A percentile compares a stretch with the other conserved stretches of the same genome.
Conservation (phyloP, 1,284 basidiomycete genomes). For the Melampsora larici-populina region DNA sequence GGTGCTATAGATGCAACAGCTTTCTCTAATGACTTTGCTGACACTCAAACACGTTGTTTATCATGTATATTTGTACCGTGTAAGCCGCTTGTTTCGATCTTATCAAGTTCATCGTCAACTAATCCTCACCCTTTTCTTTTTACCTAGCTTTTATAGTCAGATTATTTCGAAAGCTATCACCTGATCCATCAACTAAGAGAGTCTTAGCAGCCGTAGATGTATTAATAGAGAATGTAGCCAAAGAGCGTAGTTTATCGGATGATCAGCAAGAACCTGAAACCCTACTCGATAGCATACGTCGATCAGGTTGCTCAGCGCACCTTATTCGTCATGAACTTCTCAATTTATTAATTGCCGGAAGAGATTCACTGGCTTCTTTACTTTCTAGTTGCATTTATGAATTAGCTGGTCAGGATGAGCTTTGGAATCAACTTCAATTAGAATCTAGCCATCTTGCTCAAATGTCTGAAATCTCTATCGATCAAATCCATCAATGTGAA, state of each 20-base stretch:
- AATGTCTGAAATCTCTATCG: neutral
- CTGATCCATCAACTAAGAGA: slow-evolving; percentile 10
- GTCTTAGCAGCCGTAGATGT: slow-evolving; percentile 24
- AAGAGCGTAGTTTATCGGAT: too few species aligned
- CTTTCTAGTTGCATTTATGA: too few species aligned
- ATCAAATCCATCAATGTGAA: slow-evolving; percentile 25
- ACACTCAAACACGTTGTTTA: slow-evolving; percentile 21
- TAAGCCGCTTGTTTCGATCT: too few species aligned
- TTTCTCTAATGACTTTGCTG: slow-evolving; percentile 29
- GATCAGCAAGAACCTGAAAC: slow-evolving; percentile 11
- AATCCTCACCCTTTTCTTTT: too few species aligned
- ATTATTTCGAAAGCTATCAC: neutral
- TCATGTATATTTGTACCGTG: neutral
- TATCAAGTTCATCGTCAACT: too few species aligned
- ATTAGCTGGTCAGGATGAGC: slow-evolving; percentile 57
- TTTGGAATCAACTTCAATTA: slow-evolving; percentile 63
- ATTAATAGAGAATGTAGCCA: neutral
- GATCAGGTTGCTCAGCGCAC: slow-evolving; percentile 35
- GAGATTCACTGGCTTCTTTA: slow-evolving; percentile 65
- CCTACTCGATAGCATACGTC: slow-evolving; percentile 26
- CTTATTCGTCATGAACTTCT: slow-evolving; percentile 67
- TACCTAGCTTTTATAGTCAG: neutral
- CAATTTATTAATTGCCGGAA: slow-evolving; percentile 68
- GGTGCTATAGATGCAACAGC: neutral
- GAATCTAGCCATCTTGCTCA: slow-evolving; percentile 53